Evolutionary conservation across 306 rosid genomes (phyloP).

Genomic region (Vigna trinervia): DNA sequence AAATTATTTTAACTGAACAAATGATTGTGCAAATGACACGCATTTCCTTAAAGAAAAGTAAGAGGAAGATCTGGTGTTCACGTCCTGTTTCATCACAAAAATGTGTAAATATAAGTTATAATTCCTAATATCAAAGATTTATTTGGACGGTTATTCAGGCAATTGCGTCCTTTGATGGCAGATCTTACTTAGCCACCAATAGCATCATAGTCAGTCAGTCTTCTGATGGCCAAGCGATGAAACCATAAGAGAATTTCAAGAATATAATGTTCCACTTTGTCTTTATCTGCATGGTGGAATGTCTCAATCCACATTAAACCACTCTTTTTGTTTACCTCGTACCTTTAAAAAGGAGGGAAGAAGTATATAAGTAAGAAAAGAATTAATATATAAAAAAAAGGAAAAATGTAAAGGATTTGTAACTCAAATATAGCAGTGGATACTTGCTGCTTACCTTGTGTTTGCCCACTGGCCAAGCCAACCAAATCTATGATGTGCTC

Average conservation of each 20-base stretch:
- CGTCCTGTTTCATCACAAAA: too few species aligned
- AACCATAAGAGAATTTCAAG: constrained; percentile 71
- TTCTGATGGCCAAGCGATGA: constrained; percentile 64
- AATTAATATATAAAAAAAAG: not conserved
- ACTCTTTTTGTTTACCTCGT: constrained; percentile 50
- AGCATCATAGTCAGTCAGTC: constrained; percentile 38
- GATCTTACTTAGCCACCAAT: constrained; percentile 22
- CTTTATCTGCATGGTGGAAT: constrained; percentile 75
- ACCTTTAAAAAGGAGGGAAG: constrained; percentile 48
- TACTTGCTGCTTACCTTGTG: constrained; percentile 62
- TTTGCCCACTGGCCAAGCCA: constrained; percentile 93
- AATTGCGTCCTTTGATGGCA: not conserved
- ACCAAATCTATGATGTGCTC: constrained; percentile 87
- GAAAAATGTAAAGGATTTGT: not conserved
- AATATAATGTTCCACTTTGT: constrained; percentile 65
- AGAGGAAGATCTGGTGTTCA: too few species aligned
- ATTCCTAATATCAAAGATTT: not conserved
- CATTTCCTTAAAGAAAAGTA: too few species aligned
- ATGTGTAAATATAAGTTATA: too few species aligned
- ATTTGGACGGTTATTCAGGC: not conserved
- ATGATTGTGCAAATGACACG: too few species aligned
- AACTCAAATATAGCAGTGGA: constrained; percentile 21
- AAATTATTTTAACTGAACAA: too few species aligned
- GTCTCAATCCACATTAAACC: constrained; percentile 68
- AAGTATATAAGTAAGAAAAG: constrained; percentile 22